These are phyloP conservation scores for Colletotrichum sidae DNA, from an alignment of 2,329 filamentous ascomycete species.

Conservation along the genomic window DNA sequence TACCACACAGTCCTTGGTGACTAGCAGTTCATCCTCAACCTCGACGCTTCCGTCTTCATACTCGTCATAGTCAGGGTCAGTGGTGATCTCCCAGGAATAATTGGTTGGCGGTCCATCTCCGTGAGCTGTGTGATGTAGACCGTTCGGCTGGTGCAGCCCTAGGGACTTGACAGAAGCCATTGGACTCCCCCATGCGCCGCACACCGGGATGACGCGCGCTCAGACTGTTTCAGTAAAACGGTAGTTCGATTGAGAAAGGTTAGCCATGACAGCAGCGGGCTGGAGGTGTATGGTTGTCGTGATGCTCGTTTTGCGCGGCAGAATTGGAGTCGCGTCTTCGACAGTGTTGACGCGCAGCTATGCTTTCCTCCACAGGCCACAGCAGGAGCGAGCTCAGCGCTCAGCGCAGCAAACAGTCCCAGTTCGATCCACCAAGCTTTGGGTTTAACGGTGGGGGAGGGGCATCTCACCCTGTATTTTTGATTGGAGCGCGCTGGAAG, in stretches of 20 bases:
- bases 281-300: background rate
- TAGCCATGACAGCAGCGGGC: slow-evolving; percentile 26
- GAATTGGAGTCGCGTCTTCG: slow-evolving; percentile 24
- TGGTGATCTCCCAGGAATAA: slow-evolving; percentile 80
- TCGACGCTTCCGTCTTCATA: slow-evolving; percentile 49
- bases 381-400: background rate
- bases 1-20: slow-evolving; percentile 80
- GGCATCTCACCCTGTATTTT: slow-evolving; percentile 20
- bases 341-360: slow-evolving; percentile 22
- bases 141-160: slow-evolving; percentile 89
- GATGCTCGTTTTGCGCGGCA: slow-evolving; percentile 8
- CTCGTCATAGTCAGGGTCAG: slow-evolving; percentile 46
- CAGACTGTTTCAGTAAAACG: background rate
- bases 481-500: slow-evolving; percentile 24
- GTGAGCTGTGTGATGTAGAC: slow-evolving; percentile 83
- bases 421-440: slow-evolving; percentile 20
- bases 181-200: slow-evolving; percentile 29
- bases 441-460: slow-evolving; percentile 28
- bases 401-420: background rate
- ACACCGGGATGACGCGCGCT: slow-evolving; percentile 1
- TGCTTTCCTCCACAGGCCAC: background rate
- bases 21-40: slow-evolving; percentile 82
- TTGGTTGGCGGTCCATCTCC: slow-evolving; percentile 76
- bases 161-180: slow-evolving; percentile 95
- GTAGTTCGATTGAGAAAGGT: background rate